Evolutionary conservation across 1,139 yeast genomes (phyloP).

Genomic region (Spathaspora sp.): DNA sequence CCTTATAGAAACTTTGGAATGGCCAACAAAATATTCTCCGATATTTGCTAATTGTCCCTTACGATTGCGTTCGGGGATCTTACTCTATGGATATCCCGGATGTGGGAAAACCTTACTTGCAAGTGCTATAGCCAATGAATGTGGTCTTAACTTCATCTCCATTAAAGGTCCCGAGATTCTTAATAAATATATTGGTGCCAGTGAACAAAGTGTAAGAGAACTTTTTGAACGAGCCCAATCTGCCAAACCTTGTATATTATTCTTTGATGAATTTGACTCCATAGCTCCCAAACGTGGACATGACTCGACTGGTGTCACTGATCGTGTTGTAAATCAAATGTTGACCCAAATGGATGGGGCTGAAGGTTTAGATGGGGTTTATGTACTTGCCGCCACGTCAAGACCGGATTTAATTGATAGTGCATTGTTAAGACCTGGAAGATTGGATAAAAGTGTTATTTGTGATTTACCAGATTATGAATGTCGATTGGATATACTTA

Average conservation of each 20-base stretch:
- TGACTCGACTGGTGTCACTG: conserved; percentile 97
- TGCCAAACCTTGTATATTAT: conserved; percentile 90
- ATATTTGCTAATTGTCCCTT: conserved; percentile 87
- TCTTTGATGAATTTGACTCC: conserved; percentile 95
- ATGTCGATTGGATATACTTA: conserved; percentile 74
- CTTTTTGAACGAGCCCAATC: conserved; percentile 92
- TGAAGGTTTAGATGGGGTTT: conserved; percentile 95
- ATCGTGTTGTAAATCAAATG: conserved; percentile 94
- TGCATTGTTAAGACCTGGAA: conserved; percentile 91
- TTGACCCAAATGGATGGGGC: conserved; percentile 99
- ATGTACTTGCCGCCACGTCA: conserved; percentile 93
- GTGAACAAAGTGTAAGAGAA: conserved; percentile 92
- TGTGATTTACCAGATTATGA: conserved; percentile 80
- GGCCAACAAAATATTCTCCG: conserved; percentile 97
- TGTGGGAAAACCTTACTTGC: conserved; percentile 95
- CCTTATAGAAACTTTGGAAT: conserved; percentile 83
- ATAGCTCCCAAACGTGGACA: conserved; percentile 98
- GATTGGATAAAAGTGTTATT: conserved; percentile 86
- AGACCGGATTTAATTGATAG: conserved; percentile 95
- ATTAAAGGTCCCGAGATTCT: conserved; percentile 96
- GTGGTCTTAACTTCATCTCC: conserved; percentile 91
- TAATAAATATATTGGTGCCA: conserved; percentile 95
- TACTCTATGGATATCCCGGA: conserved; percentile 95
- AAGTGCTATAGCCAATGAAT: conserved; percentile 90
- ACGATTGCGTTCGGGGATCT: conserved; percentile 82